These are phyloP conservation scores for Vachellia pachyceras DNA, from an alignment of 306 rosid genomes.

Conservation along the genomic window DNA sequence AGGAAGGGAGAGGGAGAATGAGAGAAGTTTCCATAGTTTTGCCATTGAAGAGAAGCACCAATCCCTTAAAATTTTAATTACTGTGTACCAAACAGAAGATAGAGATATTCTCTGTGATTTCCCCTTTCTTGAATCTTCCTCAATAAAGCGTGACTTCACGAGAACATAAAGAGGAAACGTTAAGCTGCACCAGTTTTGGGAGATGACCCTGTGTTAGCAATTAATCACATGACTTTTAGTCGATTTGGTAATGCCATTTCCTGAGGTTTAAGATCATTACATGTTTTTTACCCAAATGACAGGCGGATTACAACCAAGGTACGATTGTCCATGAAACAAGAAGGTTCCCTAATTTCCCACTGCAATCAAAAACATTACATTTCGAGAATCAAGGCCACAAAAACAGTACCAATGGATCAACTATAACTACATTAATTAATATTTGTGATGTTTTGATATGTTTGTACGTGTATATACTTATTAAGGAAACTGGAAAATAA, in stretches of 20 bases:
- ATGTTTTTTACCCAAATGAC: conserved; percentile 65
- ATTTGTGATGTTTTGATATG: not conserved
- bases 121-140: not conserved
- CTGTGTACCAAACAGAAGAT: not conserved
- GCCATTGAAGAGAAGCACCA: not conserved
- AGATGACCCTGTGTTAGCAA: conserved; percentile 57
- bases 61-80: too few relatives aligned
- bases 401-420: not conserved
- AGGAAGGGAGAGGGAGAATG: not conserved
- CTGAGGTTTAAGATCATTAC: not conserved
- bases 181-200: conserved; percentile 96
- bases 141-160: not conserved
- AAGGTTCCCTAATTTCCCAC: conserved; percentile 86
- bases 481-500: not conserved
- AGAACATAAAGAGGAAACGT: conserved; percentile 89
- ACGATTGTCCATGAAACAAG: conserved; percentile 85
- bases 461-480: not conserved
- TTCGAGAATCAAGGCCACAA: too few relatives aligned
- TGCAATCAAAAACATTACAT: conserved; percentile 36
- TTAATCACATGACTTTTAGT: not conserved
- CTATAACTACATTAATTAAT: not conserved
- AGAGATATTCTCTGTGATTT: not conserved
- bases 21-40: too few relatives aligned
- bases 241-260: not conserved
- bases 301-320: conserved; percentile 65